These are phyloP conservation scores for Corchorus olitorius DNA, from an alignment of 345 rosid species.

Conservation along the genomic window DNA sequence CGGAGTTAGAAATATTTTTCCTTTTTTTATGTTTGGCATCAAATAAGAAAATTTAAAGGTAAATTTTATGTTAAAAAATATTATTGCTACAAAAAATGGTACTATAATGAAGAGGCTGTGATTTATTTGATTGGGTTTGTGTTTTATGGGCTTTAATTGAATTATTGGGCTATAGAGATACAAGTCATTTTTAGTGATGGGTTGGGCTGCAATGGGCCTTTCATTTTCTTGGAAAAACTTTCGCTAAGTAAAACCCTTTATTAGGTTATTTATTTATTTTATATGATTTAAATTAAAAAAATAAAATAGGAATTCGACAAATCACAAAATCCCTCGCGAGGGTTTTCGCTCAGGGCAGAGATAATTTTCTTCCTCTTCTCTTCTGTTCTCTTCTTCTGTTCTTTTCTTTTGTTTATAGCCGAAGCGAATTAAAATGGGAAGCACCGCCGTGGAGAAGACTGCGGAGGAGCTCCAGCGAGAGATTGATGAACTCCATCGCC, in stretches of 20 bases:
- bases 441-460: constrained; percentile 62
- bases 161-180: not conserved
- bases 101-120: not conserved
- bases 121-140: not conserved
- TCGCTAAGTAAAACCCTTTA: too few relatives aligned
- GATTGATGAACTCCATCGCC: constrained; percentile 91
- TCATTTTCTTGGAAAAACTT: too few relatives aligned
- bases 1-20: too few relatives aligned
- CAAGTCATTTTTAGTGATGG: too few relatives aligned
- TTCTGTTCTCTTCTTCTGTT: not conserved
- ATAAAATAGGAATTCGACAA: not conserved
- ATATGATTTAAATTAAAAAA: too few relatives aligned
- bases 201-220: too few relatives aligned
- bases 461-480: constrained; percentile 79
- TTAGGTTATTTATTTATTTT: too few relatives aligned
- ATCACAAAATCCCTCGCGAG: not conserved
- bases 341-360: constrained; percentile 4
- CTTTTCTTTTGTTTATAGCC: not conserved
- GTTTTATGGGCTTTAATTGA: not conserved
- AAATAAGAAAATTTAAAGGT: too few relatives aligned
- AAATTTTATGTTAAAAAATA: too few relatives aligned
- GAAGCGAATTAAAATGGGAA: constrained; percentile 27
- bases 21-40: too few relatives aligned
- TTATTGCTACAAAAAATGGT: too few relatives aligned
- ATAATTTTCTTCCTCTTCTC: not conserved